Evolutionary conservation across 169 alveolate species (phyloP).

Genomic region (Babesia sp.): DNA sequence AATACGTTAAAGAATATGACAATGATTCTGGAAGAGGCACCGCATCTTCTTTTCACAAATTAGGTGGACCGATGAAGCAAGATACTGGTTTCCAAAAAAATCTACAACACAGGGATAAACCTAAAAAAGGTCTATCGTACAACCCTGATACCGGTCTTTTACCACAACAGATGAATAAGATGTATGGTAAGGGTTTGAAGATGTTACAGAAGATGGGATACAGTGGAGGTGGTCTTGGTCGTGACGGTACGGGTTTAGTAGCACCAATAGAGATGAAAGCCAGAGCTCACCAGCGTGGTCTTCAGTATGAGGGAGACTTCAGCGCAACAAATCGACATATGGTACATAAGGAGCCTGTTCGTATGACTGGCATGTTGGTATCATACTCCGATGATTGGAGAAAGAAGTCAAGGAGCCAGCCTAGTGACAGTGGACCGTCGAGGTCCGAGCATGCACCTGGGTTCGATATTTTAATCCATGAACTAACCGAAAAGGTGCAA

Average conservation of each 20-base stretch:
- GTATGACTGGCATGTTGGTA: background rate
- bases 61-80: background rate
- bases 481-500: conserved; percentile 3
- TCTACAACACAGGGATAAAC: background rate
- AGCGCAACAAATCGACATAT: background rate
- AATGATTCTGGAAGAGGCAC: background rate
- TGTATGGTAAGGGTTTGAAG: conserved; percentile 65
- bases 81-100: background rate
- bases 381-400: conserved; percentile 13
- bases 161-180: conserved; percentile 30
- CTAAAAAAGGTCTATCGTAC: background rate
- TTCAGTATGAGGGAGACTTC: conserved; percentile 10
- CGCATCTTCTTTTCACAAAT: background rate
- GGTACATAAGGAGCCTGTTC: background rate
- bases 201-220: conserved; percentile 69
- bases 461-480: conserved; percentile 3
- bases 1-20: background rate
- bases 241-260: conserved; percentile 55
- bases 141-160: conserved; percentile 16
- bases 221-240: conserved; percentile 66
- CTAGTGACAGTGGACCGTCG: no score
- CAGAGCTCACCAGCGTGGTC: background rate
- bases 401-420: background rate
- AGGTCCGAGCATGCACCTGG: background rate
- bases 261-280: conserved; percentile 35